Conservation (phyloP, 179 eudicot species). For the Carnegiea gigantea region DNA sequence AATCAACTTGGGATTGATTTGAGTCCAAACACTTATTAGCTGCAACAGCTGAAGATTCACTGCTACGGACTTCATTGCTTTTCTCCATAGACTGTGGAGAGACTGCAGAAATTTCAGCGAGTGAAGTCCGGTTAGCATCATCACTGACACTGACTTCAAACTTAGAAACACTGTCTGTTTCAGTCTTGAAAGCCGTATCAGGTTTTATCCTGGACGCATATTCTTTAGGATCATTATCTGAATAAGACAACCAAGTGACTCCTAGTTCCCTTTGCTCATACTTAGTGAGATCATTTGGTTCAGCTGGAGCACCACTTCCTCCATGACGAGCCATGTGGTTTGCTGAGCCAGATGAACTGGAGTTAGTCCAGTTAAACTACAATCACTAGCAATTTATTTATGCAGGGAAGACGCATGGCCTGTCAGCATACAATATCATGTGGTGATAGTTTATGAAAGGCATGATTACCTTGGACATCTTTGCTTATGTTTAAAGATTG, state of each 20-base stretch:
- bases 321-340: constrained; percentile 1
- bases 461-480: constrained; percentile 19
- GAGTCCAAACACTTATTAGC: not conserved
- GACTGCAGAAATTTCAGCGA: not conserved
- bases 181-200: not conserved
- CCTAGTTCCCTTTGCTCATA: constrained; percentile 14
- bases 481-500: constrained; percentile 23
- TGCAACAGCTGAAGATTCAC: not conserved
- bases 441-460: constrained; percentile 16
- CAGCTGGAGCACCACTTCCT: constrained; percentile 14
- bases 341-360: constrained; percentile 14
- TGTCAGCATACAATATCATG: not conserved
- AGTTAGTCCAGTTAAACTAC: not conserved
- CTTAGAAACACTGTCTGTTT: not conserved
- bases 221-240: constrained; percentile 26
- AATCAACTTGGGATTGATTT: not conserved
- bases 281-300: constrained; percentile 12
- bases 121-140: not conserved
- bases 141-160: not conserved
- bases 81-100: not conserved
- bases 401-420: not conserved
- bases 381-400: not conserved
- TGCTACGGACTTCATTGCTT: not conserved
- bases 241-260: constrained; percentile 8
- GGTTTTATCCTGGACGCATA: constrained; percentile 10